Percentiles rank a stretch among this genome's conserved stretches.
Conservation (phyloP, 495 filamentous ascomycete genomes). For the Trypethelium eluteriae region DNA sequence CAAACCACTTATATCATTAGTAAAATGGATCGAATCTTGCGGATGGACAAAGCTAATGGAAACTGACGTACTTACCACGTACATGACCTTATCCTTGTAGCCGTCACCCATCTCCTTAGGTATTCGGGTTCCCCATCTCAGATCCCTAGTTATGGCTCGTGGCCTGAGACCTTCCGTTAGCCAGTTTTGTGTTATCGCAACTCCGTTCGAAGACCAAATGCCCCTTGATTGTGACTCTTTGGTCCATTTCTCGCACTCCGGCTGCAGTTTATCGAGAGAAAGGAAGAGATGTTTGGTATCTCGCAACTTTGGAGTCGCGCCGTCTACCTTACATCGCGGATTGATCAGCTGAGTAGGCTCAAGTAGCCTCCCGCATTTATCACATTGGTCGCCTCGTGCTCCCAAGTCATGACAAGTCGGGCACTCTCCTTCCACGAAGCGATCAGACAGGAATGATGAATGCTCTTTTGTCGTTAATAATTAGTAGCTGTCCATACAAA, state of each 20-base stretch:
- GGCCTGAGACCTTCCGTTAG: slow-evolving; percentile 72
- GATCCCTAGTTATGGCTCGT: slow-evolving; percentile 83
- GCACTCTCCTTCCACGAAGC: slow-evolving; percentile 88
- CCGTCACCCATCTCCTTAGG: slow-evolving; percentile 42
- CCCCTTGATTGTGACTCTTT: slow-evolving; percentile 51
- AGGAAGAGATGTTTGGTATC: slow-evolving; percentile 71
- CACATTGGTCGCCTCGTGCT: slow-evolving; percentile 80
- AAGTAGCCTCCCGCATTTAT: slow-evolving; percentile 72
- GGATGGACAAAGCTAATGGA: too few relatives aligned
- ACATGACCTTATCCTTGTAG: slow-evolving; percentile 79
- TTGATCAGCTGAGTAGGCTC: slow-evolving; percentile 61
- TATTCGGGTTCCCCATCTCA: slow-evolving; percentile 38
- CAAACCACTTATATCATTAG: slow-evolving; percentile 59
- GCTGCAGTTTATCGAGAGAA: slow-evolving; percentile 68
- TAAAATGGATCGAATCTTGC: too few relatives aligned
- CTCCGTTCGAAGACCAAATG: slow-evolving; percentile 70
- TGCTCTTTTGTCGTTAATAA: slow-evolving; percentile 43
- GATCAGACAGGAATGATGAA: slow-evolving; percentile 79
- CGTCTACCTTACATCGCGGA: slow-evolving; percentile 73
- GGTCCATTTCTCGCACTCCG: slow-evolving; percentile 64
- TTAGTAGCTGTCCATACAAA: background rate
- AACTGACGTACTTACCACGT: slow-evolving; percentile 44
- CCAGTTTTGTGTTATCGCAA: slow-evolving; percentile 55
- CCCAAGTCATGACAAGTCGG: slow-evolving; percentile 71
- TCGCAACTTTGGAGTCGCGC: slow-evolving; percentile 62